Conservation (phyloP, 768 basidiomycete genomes). For the Phanerochaete carnosa region DNA sequence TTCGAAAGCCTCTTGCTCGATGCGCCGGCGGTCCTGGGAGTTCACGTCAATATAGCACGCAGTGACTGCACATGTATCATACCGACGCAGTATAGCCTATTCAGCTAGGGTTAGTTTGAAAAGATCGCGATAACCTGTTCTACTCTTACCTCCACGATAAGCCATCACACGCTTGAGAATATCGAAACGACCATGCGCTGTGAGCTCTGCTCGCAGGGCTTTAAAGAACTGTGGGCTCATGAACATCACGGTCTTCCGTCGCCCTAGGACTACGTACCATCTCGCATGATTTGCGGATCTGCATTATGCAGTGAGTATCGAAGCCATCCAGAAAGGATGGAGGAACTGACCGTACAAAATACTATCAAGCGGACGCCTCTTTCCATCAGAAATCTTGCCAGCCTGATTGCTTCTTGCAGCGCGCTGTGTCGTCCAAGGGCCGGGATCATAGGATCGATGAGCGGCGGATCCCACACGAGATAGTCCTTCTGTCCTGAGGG, state of each 20-base stretch:
- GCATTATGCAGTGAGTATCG: neutral
- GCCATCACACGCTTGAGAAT: slow-evolving; percentile 73
- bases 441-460: slow-evolving; percentile 51
- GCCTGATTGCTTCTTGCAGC: slow-evolving; percentile 60
- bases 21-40: slow-evolving; percentile 70
- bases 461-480: slow-evolving; percentile 72
- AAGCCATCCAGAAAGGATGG: neutral
- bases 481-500: slow-evolving; percentile 80
- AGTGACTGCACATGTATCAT: neutral
- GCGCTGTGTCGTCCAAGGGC: slow-evolving; percentile 54
- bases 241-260: neutral
- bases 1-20: slow-evolving; percentile 85
- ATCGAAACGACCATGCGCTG: slow-evolving; percentile 72
- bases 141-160: slow-evolving; percentile 71
- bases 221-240: slow-evolving; percentile 63
- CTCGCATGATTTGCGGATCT: slow-evolving; percentile 84
- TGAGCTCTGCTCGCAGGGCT: slow-evolving; percentile 64
- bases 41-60: neutral
- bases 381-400: slow-evolving; percentile 83
- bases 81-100: slow-evolving; percentile 75
- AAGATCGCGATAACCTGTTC: too few species aligned
- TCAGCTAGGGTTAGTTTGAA: neutral
- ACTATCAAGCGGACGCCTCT: slow-evolving; percentile 77
- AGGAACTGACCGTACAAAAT: slow-evolving; percentile 73
- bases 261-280: slow-evolving; percentile 42